These are phyloP conservation scores for Solanum microdontum DNA, from an alignment of 257 asterid species.

Conservation along the genomic window DNA sequence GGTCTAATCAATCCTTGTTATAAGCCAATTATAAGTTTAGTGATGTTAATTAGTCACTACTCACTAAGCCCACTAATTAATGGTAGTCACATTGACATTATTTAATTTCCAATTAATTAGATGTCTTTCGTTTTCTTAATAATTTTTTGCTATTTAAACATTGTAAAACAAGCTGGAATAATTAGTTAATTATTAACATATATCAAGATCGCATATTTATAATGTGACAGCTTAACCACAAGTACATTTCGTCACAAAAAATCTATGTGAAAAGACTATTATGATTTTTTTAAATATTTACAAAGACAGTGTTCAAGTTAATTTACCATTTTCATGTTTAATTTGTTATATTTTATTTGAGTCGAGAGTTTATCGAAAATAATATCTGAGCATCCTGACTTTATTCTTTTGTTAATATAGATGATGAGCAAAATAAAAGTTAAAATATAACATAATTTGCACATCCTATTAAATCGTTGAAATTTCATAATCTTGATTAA, in stretches of 20 bases:
- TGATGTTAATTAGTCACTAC: neutral
- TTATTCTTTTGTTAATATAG: neutral
- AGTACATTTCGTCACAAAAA: neutral
- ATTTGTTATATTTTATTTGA: neutral
- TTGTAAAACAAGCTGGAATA: neutral
- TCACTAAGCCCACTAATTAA: neutral
- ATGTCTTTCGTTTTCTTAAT: neutral
- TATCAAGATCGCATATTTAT: neutral
- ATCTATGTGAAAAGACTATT: neutral
- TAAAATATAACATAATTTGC: neutral
- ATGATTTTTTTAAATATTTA: neutral
- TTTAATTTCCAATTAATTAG: neutral
- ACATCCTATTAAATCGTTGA: neutral
- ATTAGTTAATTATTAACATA: neutral
- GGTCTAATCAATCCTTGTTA: neutral
- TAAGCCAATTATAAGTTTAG: neutral
- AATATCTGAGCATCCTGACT: fast-evolving
- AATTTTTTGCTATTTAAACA: neutral
- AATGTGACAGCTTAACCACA: neutral
- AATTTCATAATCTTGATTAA: neutral
- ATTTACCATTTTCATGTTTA: neutral
- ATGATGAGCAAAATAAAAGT: neutral
- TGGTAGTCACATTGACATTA: neutral
- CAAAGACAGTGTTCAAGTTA: neutral
- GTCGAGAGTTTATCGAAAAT: neutral